Percentiles rank a stretch among this genome's conserved stretches.
phyloP scores from a whole-genome alignment of 441 rosid genomes.

The Populus tomentosa region DNA sequence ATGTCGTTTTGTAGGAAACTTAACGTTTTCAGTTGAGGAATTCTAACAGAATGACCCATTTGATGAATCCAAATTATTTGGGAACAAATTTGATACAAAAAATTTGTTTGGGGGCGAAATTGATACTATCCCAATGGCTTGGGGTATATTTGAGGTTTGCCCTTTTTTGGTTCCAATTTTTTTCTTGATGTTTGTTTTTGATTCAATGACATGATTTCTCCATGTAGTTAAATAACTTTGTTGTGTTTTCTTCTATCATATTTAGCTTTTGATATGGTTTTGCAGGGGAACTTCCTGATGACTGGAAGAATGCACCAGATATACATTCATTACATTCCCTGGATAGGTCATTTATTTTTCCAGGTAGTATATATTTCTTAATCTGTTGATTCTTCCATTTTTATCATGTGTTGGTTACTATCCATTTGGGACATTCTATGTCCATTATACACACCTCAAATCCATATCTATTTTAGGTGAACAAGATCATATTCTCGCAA shows the following conservation, averaged over 20 bases:
- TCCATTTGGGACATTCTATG: background rate
- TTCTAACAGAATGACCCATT: no score
- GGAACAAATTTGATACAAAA: no score
- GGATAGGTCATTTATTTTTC: conserved; percentile 86
- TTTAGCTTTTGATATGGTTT: conserved; percentile 1
- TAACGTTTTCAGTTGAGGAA: no score
- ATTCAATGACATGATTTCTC: background rate
- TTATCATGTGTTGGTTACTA: conserved; percentile 10
- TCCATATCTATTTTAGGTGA: conserved; percentile 58
- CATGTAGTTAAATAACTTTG: background rate
- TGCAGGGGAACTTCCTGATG: conserved; percentile 70
- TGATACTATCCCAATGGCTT: no score
- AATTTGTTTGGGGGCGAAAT: no score
- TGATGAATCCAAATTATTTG: no score
- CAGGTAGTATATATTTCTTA: conserved; percentile 47
- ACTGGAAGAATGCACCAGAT: conserved; percentile 58
- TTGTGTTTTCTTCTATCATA: background rate
- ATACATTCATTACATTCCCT: conserved; percentile 55
- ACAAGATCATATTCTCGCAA: conserved; percentile 78
- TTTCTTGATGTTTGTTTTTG: background rate
- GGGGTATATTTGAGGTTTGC: no score
- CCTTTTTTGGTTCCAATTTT: background rate
- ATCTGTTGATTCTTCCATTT: conserved; percentile 17
- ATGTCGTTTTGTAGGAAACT: no score
- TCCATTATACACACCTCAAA: conserved; percentile 18